phyloP scores from a whole-genome alignment of 2,329 filamentous ascomycete species.

The Apiospora koreana region DNA sequence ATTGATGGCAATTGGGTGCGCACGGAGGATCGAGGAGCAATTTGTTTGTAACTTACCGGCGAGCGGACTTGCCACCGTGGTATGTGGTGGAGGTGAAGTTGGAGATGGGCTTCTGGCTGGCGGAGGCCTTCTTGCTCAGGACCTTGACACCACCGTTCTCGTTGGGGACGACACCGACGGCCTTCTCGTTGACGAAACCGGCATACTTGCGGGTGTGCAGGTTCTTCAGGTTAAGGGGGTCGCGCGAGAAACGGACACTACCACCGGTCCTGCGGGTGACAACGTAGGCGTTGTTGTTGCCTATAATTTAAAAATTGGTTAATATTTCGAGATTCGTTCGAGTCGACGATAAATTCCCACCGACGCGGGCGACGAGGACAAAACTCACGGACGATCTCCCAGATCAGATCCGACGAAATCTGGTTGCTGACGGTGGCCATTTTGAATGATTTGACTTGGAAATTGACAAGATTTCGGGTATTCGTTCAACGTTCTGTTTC shows the following conservation, averaged over 20 bases:
- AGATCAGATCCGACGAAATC: conserved; percentile 89
- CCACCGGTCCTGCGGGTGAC: conserved; percentile 83
- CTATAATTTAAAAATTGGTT: conserved; percentile 46
- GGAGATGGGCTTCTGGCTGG: conserved; percentile 72
- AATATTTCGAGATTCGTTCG: background rate
- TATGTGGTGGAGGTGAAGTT: conserved; percentile 66
- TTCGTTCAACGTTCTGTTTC: conserved; percentile 7
- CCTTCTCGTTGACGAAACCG: conserved; percentile 93
- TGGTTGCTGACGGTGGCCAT: conserved; percentile 54
- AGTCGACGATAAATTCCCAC: background rate
- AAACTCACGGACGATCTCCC: conserved; percentile 90
- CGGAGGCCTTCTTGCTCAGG: conserved; percentile 79
- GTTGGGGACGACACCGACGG: conserved; percentile 74
- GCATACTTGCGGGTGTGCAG: conserved; percentile 90
- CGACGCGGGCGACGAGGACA: background rate
- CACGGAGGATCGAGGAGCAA: background rate
- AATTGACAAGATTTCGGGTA: background rate
- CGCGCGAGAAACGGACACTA: conserved; percentile 87
- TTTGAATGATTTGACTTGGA: conserved; percentile 7
- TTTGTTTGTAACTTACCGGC: conserved; percentile 65
- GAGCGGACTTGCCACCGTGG: conserved; percentile 70
- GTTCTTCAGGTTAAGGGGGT: conserved; percentile 93
- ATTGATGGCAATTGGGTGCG: background rate
- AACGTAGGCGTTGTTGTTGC: conserved; percentile 85
- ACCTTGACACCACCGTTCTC: conserved; percentile 81